Base-by-base conservation (phyloP, 371 early-diverging fungal species). In the Mortierella sp. region DNA sequence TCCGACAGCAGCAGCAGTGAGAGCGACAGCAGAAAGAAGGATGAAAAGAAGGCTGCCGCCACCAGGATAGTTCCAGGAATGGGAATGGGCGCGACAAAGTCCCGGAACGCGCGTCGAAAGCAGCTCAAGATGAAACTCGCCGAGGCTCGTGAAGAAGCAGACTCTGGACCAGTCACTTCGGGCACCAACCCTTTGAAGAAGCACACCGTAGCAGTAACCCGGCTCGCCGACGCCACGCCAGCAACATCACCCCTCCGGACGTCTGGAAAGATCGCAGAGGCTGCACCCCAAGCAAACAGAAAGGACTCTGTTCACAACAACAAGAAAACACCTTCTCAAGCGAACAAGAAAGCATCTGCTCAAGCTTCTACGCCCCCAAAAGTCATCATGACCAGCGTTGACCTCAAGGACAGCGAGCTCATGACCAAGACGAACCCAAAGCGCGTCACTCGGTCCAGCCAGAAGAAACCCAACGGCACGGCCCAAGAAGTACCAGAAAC, bases 331-430 rank as follows among this genome's bases (percentile, higher is more conserved):
- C 0, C 21, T 0, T 7, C 38, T 38, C 65, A 35, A 3, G 18
- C 38, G 38, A 18, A 32, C 35, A 38, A 18, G 65, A 65, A 38
- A 32, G 29, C 74, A 41, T 32, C 49, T 24, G 6, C 74, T 8
- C 41, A 56, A 10, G 18, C 21, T 41, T 29, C 70, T 14, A 35
- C 48, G 27, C 56, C 27, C 32, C 70, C 81, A 4, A 85, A 79
- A 32, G 70, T 85, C 24, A 21, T 79, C 48, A 81, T 85, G 77
- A 85, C 86, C 8, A 79, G 79, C 2, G 70, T 79, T 14, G 75
- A 76, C 8, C 77, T 85, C 29, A 44, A 74, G 44, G 86, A 85
- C 70, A 46, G 29, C 16, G 75, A 41, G 3, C 16, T 32, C 18
- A 41, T 43, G 49, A n/a, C 46, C 16, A 83, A 56, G 32, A 3